phyloP scores from a whole-genome alignment of 1,284 basidiomycete species.

The Melampsora americana region DNA sequence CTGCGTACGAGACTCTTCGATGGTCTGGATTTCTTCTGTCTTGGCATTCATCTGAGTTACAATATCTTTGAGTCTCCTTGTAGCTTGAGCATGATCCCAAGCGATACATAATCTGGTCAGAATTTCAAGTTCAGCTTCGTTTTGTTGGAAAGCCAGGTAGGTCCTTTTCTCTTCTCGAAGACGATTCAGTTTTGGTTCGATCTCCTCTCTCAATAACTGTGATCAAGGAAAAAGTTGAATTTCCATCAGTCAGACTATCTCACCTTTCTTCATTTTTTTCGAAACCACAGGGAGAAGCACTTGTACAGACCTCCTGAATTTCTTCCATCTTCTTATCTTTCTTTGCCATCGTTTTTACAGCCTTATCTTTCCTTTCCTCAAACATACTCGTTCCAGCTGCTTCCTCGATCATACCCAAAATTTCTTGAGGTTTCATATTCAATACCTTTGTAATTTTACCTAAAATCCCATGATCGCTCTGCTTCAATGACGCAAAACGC shows the following conservation, averaged over 20 bases:
- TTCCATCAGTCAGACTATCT: not conserved
- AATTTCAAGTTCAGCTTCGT: constrained; percentile 82
- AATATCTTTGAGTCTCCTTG: constrained; percentile 59
- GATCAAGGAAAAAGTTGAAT: not conserved
- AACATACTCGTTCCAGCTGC: constrained; percentile 99
- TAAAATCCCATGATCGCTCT: constrained; percentile 7
- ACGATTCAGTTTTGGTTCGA: constrained; percentile 88
- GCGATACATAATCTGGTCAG: constrained; percentile 79
- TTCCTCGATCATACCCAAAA: constrained; percentile 97
- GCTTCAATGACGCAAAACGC: too few species aligned
- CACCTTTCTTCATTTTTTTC: too few species aligned
- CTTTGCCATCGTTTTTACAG: constrained; percentile 92
- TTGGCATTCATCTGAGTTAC: constrained; percentile 45
- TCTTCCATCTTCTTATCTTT: constrained; percentile 96
- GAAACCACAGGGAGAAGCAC: not conserved
- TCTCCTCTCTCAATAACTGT: constrained; percentile 76
- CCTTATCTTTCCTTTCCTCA: constrained; percentile 96
- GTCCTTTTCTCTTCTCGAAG: constrained; percentile 84
- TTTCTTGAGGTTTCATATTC: constrained; percentile 97
- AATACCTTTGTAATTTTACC: constrained; percentile 67
- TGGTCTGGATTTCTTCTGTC: constrained; percentile 45
- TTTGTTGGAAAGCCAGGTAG: constrained; percentile 87
- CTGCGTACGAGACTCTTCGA: constrained; percentile 32
- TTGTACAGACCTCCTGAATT: constrained; percentile 62
- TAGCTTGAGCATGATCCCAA: constrained; percentile 76